phyloP scores from a whole-genome alignment of 208 protist genomes.

The Trypanosoma boissoni region DNA sequence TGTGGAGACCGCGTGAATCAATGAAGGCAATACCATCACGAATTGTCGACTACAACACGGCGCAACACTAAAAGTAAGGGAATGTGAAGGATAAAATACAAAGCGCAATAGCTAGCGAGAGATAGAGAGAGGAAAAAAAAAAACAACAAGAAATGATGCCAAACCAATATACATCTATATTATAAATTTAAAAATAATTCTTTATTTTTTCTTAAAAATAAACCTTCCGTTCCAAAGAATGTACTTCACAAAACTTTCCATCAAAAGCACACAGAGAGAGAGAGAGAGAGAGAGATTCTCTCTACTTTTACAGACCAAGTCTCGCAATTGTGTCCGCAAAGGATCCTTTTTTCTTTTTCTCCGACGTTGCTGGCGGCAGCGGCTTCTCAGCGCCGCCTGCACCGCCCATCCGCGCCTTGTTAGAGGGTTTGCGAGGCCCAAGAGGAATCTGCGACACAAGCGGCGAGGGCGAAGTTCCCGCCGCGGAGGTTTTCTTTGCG shows the following conservation, averaged over 20 bases:
- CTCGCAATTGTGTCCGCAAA: constrained; percentile 23
- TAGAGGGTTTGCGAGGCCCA: not conserved
- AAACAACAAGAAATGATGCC: constrained; percentile 10
- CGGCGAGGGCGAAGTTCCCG: no score
- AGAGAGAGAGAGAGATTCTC: not conserved
- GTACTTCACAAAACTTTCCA: not conserved
- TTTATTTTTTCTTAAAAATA: not conserved
- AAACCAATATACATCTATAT: not conserved
- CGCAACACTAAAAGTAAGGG: constrained; percentile 7
- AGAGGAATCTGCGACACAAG: not conserved
- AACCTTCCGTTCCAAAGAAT: no score
- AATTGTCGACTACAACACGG: not conserved
- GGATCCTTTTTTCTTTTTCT: not conserved
- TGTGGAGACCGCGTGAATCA: constrained; percentile 66
- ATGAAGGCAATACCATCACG: constrained; percentile 47
- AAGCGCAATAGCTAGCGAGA: no score
- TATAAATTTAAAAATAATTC: not conserved
- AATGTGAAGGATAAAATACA: constrained; percentile 22
- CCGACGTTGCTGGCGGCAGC: no score
- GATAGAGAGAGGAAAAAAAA: constrained; percentile 5
- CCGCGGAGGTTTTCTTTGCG: no score
- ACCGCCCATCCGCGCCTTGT: no score
- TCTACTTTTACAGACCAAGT: constrained; percentile 17
- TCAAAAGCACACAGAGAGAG: not conserved
- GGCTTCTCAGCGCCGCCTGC: no score